These are phyloP conservation scores for Pleurotus tuber-regium DNA, from an alignment of 768 basidiomycete genomes.

Conservation along the genomic window DNA sequence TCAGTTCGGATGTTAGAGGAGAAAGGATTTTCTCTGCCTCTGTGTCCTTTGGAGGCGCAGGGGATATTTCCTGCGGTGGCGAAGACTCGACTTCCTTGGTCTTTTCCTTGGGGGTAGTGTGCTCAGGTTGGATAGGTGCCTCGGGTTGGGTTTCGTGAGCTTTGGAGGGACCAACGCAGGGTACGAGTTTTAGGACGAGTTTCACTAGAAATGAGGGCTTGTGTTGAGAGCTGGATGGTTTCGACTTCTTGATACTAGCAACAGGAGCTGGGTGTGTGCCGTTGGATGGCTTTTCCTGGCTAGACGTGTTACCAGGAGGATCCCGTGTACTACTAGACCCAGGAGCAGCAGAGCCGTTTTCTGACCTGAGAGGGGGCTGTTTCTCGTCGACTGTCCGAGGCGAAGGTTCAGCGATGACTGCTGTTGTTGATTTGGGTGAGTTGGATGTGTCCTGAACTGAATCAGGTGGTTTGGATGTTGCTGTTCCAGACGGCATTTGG, in stretches of 20 bases:
- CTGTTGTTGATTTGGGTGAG: not conserved
- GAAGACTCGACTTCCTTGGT: slow-evolving; percentile 19
- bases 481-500: not conserved
- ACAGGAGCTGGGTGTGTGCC: slow-evolving; percentile 4
- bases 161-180: slow-evolving; percentile 58
- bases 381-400: slow-evolving; percentile 4
- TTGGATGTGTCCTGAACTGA: not conserved
- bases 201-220: slow-evolving; percentile 59
- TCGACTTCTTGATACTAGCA: slow-evolving; percentile 3
- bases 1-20: not conserved
- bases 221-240: slow-evolving; percentile 1
- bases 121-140: slow-evolving; percentile 29
- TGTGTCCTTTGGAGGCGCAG: slow-evolving; percentile 15
- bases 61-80: not conserved
- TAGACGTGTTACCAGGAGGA: not conserved
- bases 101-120: slow-evolving; percentile 25
- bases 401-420: not conserved
- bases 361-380: not conserved
- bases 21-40: slow-evolving; percentile 18
- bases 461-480: not conserved
- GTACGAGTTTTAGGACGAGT: slow-evolving; percentile 60
- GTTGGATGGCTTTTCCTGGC: not conserved
- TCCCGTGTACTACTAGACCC: not conserved
- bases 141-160: slow-evolving; percentile 40
- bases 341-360: slow-evolving; percentile 4